phyloP scores from a whole-genome alignment of 306 rosid genomes.

The Cicer chorassanicum region DNA sequence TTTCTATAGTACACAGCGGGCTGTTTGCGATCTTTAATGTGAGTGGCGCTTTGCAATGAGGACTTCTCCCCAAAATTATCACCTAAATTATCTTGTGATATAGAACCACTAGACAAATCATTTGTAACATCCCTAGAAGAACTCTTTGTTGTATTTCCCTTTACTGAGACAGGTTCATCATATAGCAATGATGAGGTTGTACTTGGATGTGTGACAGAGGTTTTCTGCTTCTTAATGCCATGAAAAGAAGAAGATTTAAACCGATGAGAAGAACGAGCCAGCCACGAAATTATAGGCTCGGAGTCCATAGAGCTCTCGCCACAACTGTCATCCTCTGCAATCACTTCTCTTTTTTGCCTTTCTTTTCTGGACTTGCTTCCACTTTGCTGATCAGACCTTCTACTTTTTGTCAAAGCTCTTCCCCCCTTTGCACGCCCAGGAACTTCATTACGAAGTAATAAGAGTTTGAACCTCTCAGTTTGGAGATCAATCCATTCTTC shows the following conservation, averaged over 20 bases:
- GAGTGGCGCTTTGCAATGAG: slow-evolving; percentile 50
- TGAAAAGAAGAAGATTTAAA: slow-evolving; percentile 60
- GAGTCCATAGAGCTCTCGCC: slow-evolving; percentile 75
- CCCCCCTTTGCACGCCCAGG: slow-evolving; percentile 61
- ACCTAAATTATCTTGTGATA: slow-evolving; percentile 54
- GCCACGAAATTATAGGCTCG: slow-evolving; percentile 94
- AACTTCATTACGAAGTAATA: slow-evolving; percentile 87
- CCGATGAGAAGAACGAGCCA: slow-evolving; percentile 71
- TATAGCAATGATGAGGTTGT: slow-evolving; percentile 51
- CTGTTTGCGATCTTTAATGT: slow-evolving; percentile 54
- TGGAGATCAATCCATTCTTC: slow-evolving; percentile 94
- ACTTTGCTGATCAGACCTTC: slow-evolving; percentile 54
- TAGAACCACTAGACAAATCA: slow-evolving; percentile 46
- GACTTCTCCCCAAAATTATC: slow-evolving; percentile 52
- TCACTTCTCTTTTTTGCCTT: slow-evolving; percentile 49
- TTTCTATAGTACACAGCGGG: slow-evolving; percentile 87
- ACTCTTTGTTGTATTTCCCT: slow-evolving; percentile 43
- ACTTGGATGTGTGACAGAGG: slow-evolving; percentile 51
- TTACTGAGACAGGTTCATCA: slow-evolving; percentile 51
- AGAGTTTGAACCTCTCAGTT: slow-evolving; percentile 89
- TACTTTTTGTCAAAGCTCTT: slow-evolving; percentile 47
- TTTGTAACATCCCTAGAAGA: slow-evolving; percentile 48
- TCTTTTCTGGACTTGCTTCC: slow-evolving; percentile 60
- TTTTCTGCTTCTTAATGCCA: slow-evolving; percentile 74
- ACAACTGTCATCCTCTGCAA: slow-evolving; percentile 58